These are phyloP conservation scores for Peltaster fructicola DNA, from an alignment of 2,329 filamentous ascomycete genomes.

Conservation along the genomic window DNA sequence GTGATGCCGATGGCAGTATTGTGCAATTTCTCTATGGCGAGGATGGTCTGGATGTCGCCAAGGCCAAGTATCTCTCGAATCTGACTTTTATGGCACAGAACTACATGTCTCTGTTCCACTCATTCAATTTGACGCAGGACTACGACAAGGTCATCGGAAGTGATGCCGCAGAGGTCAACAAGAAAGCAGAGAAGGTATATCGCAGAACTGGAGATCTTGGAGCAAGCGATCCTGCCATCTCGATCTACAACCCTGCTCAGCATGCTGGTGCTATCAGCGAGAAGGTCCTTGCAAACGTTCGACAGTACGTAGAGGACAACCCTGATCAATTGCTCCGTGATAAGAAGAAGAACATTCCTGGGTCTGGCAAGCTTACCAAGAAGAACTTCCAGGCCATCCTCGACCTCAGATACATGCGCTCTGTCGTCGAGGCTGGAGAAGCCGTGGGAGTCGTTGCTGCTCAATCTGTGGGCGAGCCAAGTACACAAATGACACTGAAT, in stretches of 20 bases:
- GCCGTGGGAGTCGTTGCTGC: conserved; percentile 93
- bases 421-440: conserved; percentile 84
- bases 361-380: conserved; percentile 29
- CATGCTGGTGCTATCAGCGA: conserved; percentile 80
- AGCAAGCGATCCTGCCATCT: conserved; percentile 56
- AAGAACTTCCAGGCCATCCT: conserved; percentile 72
- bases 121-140: conserved; percentile 46
- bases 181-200: conserved; percentile 58
- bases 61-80: conserved; percentile 77
- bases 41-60: conserved; percentile 84
- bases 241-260: conserved; percentile 56
- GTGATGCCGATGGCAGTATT: conserved; percentile 82
- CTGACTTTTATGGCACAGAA: conserved; percentile 86
- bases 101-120: conserved; percentile 58
- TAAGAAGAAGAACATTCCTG: conserved; percentile 36
- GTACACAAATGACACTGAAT: conserved; percentile 97
- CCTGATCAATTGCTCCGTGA: conserved; percentile 40
- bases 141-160: conserved; percentile 43
- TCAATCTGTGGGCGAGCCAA: conserved; percentile 91
- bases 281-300: conserved; percentile 56
- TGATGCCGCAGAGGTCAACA: conserved; percentile 43
- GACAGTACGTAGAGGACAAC: conserved; percentile 63
- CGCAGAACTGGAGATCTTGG: conserved; percentile 53
- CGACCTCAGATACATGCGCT: conserved; percentile 82
- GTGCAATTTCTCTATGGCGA: conserved; percentile 95